Evolutionary conservation across 1,284 basidiomycete species (phyloP), one percentile per base, ranked within the genome.

Genomic region (Schizopora paradoxa): DNA sequence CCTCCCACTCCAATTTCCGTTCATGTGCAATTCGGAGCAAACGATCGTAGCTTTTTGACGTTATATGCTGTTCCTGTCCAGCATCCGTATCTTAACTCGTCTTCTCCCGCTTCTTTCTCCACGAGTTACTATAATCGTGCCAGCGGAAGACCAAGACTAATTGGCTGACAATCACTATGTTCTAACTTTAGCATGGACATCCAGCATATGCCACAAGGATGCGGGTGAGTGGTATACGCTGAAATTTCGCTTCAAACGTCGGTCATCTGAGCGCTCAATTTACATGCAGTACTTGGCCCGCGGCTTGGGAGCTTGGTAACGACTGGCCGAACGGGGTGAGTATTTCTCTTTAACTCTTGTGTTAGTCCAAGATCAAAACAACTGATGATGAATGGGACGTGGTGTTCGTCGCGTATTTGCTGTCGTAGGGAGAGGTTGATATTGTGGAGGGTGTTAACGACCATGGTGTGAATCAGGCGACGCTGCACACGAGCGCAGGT

Each of bases 201-300:
- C 25, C 37, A 35, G 1, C 73, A 74, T 50, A 75, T 75, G 70
- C 73, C 83, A 2, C 67, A 79, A 57, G 83, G 81, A 22, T 84
- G 82, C 54, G 78, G 74, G 80, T 83, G 52, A 58, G 77, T 66
- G 31, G 41, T 16, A 41, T 10, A 23, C 25, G 18, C 16, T 42
- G 21, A 37, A 31, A 3, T 6, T 19, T 26, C 33, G 29, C 29
- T n/a, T 52, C 39, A 47, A 43, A 26, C 18, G 21, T 31, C 39
- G 32, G 40, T 26, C 7, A 1, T 47, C 16, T 44, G 14, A 23
- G 40, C 8, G 31, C 18, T 40, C 19, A 14, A n/a, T 48, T 50
- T 32, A 31, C 44, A 41, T 27, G 28, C 50, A 66, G 62, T 6
- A 66, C 63, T 7, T 68, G 66, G 66, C 66, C 67, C 18, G 76